Evolutionary conservation across 164 flowering plant species (phyloP), one percentile per base, ranked within the genome.

Genomic region (Vitis amurensis): DNA sequence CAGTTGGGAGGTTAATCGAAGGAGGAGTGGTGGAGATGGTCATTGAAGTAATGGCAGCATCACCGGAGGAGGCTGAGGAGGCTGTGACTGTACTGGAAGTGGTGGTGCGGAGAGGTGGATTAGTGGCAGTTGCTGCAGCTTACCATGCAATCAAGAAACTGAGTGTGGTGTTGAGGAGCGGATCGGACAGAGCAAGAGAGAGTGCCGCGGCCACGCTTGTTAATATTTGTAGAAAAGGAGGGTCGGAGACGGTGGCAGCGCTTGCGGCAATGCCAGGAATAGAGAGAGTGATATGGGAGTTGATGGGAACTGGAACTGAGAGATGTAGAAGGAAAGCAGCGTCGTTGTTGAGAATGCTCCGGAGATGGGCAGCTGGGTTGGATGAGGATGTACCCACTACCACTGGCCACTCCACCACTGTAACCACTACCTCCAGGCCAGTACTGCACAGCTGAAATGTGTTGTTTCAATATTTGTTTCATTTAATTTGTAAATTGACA

Each of bases 1-100:
- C 83, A 0, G 85, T 86, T 2, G 88, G 74, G 72, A 83, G 72
- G 79, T 69, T 91, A 44, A 56, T 93, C 9, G 97, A 90, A 14
- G 85, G 65, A 9, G 98, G 97, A 11, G 88, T 82, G 64, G 83
- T 88, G 80, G 88, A 85, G 3, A 77, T 77, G 81, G 80, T 77
- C 2, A 44, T 72, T 1, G 81, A 73, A 14, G 75, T 75, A 8
- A 81, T 80, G 51, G 76, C 76, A 3, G 81, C 51, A 72, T 17
- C 85, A 27, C 84, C 88, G 27, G 98, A 91, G 58, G 97, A 91
- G 74, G 88, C 87, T 55, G 98, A 91, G 58, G 97, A 91, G 74
- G 88, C 87, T 57, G 85, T 78, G 74, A 76, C 90, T 19, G 63
- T 90, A 0, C 73, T 91, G 0, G 97, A 89, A 3, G 73, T 73